Conservation (phyloP, 805 yeast genomes). For the Starmera caribaea region DNA sequence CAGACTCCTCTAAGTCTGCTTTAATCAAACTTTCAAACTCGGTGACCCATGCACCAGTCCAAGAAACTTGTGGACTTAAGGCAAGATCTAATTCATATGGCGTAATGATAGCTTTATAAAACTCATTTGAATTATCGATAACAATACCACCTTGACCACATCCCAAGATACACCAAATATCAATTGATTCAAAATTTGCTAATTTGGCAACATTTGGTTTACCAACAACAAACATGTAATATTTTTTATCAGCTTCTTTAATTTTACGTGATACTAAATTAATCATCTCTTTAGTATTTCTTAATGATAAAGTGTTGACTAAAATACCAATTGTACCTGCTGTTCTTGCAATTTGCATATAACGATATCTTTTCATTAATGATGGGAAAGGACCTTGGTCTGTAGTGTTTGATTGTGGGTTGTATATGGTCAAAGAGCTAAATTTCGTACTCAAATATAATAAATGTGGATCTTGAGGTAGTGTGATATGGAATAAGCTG, state of each 20-base stretch:
- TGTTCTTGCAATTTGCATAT: conserved; percentile 80
- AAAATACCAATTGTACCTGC: conserved; percentile 90
- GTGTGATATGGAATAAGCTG: conserved; percentile 57
- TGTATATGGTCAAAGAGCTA: conserved; percentile 37
- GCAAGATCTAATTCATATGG: conserved; percentile 88
- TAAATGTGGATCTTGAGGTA: conserved; percentile 72
- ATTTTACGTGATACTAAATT: conserved; percentile 52
- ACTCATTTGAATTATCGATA: conserved; percentile 68
- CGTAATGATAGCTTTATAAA: conserved; percentile 84
- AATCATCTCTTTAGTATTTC: conserved; percentile 62
- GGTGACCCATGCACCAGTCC: conserved; percentile 94
- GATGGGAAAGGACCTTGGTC: conserved; percentile 64
- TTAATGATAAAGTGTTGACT: conserved; percentile 79
- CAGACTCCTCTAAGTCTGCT: conserved; percentile 24
- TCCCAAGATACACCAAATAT: conserved; percentile 90
- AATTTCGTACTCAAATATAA: conserved; percentile 70
- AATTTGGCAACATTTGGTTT: conserved; percentile 96
- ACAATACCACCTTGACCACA: conserved; percentile 93
- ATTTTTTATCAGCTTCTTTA: conserved; percentile 74
- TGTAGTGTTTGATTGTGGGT: conserved; percentile 27
- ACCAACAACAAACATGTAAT: conserved; percentile 91
- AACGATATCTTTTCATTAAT: conserved; percentile 72
- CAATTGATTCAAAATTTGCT: conserved; percentile 92
- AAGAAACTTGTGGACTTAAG: conserved; percentile 58
- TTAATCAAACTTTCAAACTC: conserved; percentile 53